A percentile compares a stretch with the other conserved stretches of the same genome.
These are phyloP conservation scores for Kluyveromyces dobzhanskii DNA, from an alignment of 805 yeast species.

Conservation along the genomic window DNA sequence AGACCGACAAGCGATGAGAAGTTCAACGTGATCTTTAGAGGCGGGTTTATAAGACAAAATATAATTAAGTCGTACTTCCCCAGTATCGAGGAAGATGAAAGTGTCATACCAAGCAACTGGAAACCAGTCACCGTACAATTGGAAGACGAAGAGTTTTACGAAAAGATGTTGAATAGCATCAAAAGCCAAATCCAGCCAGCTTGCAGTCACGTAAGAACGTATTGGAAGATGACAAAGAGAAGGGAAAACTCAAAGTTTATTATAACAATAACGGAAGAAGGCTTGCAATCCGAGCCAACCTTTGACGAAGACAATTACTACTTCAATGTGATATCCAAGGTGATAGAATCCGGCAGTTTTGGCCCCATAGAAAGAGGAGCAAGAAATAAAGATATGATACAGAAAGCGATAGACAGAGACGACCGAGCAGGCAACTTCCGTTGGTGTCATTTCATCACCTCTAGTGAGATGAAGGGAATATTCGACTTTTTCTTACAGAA, in stretches of 20 bases:
- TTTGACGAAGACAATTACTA: not conserved
- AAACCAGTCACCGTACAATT: not conserved
- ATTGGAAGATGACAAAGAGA: not conserved
- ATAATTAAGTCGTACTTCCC: not conserved
- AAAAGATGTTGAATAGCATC: not conserved
- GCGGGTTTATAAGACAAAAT: not conserved
- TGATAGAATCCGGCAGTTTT: not conserved
- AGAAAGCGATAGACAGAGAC: not conserved
- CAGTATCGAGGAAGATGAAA: not conserved
- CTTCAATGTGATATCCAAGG: not conserved
- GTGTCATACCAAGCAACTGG: not conserved
- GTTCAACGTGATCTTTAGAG: not conserved
- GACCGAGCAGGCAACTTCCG: not conserved
- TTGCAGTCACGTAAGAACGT: not conserved
- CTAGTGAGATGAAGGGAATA: constrained; percentile 1
- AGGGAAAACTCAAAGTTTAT: not conserved
- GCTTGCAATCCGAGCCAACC: not conserved
- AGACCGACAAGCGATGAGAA: not conserved
- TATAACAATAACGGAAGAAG: not conserved
- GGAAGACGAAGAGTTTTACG: not conserved
- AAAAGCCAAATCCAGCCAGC: not conserved
- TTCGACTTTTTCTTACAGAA: not conserved
- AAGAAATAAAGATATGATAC: not conserved
- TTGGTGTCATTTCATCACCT: constrained; percentile 1
- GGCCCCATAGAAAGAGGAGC: not conserved